phyloP scores from a whole-genome alignment of 768 basidiomycete genomes.

The Tremella mesenterica region DNA sequence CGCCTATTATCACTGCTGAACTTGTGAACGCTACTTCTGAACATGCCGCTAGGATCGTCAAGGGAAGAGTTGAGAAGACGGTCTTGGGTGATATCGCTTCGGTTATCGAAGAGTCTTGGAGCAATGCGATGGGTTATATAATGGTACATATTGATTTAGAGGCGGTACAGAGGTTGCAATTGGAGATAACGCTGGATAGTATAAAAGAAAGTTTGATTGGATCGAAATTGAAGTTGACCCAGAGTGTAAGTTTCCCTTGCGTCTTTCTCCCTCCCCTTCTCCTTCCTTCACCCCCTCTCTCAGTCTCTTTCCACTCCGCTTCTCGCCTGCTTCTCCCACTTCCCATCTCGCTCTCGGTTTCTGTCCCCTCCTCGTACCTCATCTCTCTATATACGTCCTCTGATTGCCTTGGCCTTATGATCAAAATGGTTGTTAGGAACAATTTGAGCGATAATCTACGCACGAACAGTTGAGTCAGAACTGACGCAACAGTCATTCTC shows the following conservation, averaged over 20 bases:
- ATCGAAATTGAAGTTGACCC: conserved; percentile 86
- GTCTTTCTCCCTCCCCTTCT: too few relatives aligned
- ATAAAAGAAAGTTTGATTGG: conserved; percentile 49
- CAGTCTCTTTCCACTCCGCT: too few relatives aligned
- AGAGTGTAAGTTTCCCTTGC: conserved; percentile 53
- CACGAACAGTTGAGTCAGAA: conserved; percentile 48
- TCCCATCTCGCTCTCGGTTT: too few relatives aligned
- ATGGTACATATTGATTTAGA: conserved; percentile 84
- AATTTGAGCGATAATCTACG: neutral
- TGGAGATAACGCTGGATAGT: conserved; percentile 37
- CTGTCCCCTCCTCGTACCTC: too few relatives aligned
- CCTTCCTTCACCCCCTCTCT: too few relatives aligned
- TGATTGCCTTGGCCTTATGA: too few relatives aligned
- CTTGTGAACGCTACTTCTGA: conserved; percentile 71
- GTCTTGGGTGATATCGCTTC: conserved; percentile 85
- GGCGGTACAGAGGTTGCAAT: conserved; percentile 81
- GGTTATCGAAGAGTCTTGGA: conserved; percentile 92
- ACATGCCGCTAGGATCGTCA: conserved; percentile 93
- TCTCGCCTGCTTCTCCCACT: too few relatives aligned
- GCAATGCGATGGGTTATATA: conserved; percentile 81
- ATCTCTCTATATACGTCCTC: too few relatives aligned
- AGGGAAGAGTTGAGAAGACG: conserved; percentile 91
- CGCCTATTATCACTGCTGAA: conserved; percentile 96
- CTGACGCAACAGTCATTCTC: conserved; percentile 49
- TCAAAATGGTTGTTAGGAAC: neutral